Base-by-base conservation (phyloP, 1,139 yeast genomes). In the Candida sanyaensis region DNA sequence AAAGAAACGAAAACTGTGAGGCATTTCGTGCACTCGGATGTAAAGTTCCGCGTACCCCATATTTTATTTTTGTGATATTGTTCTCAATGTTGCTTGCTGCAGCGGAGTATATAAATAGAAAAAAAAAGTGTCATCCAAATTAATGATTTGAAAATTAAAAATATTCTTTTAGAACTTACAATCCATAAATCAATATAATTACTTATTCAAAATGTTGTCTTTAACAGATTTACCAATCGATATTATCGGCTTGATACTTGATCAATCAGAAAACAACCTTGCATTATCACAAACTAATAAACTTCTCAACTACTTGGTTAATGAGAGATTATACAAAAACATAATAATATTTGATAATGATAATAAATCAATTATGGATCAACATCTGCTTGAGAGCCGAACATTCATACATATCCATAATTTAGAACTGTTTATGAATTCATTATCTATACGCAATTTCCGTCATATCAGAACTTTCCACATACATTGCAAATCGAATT, bases 401-500 rank as follows among this genome's bases (percentile, higher is more conserved):
- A 47, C 51, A 8, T 54, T 33, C 42, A 47, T 53, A 31, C 56
- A 52, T 32, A 48, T 53, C 7, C 24, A 37, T 26, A 37, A 41
- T 23, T 41, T 54, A 12, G 7, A 33, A 9, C 13, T 13, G 12
- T 53, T 53, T 32, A 45, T 44, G 5, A 27, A 43, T 5, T 42
- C 48, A 29, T 43, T 53, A 27, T 40, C 47, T 12, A 12, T 45
- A 1, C 17, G 40, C 1, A 51, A 50, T 42, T 54, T 54, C 43
- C 38, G 34, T 10, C 32, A 43, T 6, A 52, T 54, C 2, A 42
- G 42, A 37, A 47, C 54, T 3, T 50, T 54, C 23, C 47, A 52
- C 11, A 50, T 54, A 21, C 47, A 52, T 43, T 53, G 56, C 33
- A 50, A 47, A 30, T 53, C 56, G n/a, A 51, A 50, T 27, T 53